phyloP scores from a whole-genome alignment of 2,329 filamentous ascomycete species.

The Nectriaceae sp. region DNA sequence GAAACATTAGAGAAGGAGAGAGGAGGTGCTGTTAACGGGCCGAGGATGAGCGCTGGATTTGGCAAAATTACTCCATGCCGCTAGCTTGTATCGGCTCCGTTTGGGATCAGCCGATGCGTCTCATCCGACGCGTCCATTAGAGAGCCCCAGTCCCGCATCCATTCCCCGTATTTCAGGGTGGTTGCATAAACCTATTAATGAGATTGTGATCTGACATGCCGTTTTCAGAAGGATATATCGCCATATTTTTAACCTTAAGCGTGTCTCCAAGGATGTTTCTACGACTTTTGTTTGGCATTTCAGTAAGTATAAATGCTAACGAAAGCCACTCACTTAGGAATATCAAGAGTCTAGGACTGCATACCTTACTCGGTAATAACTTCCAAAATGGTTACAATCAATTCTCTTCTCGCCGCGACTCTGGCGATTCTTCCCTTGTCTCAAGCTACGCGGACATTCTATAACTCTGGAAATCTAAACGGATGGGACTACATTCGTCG shows the following conservation, averaged over 20 bases:
- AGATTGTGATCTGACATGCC: neutral
- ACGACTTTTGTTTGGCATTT: too few species aligned
- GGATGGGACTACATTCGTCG: slow-evolving; percentile 43
- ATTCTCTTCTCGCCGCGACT: slow-evolving; percentile 2
- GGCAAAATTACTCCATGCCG: neutral
- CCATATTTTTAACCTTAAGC: neutral
- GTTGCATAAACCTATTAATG: too few species aligned
- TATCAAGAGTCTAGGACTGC: neutral
- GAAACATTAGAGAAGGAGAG: neutral
- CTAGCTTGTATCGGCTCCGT: neutral
- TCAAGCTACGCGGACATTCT: slow-evolving; percentile 40
- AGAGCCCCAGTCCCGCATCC: too few species aligned
- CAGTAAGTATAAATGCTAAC: neutral
- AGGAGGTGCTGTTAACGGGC: neutral
- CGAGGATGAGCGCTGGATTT: neutral
- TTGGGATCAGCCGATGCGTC: neutral
- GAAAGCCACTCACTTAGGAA: neutral
- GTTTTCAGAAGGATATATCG: neutral
- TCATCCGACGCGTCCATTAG: neutral
- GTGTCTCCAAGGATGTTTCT: too few species aligned
- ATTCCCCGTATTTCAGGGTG: too few species aligned
- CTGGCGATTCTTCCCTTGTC: slow-evolving; percentile 26
- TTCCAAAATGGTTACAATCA: neutral
- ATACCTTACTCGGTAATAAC: neutral
- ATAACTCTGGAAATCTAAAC: slow-evolving; percentile 41